Conservation (phyloP, 192 early-diverging fungal genomes). For the Coemansia sp. region DNA sequence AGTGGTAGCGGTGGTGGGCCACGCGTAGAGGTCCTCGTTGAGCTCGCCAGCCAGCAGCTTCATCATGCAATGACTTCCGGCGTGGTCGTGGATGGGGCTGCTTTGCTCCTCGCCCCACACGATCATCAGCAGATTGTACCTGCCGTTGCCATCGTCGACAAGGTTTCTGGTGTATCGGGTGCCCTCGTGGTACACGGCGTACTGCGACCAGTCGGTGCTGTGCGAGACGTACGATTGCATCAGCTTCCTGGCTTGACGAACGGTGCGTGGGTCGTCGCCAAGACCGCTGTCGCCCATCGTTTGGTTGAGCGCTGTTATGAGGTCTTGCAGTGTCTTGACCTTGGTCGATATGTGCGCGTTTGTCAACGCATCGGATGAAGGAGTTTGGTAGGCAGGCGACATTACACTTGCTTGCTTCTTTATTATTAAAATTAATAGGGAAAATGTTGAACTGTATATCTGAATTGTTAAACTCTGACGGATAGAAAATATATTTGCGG, state of each 20-base stretch:
- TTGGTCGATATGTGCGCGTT: not conserved
- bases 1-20: constrained; percentile 57
- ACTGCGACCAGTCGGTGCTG: constrained; percentile 73
- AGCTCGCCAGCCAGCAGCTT: constrained; percentile 85
- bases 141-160: constrained; percentile 88
- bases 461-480: too few relatives aligned
- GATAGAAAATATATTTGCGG: too few relatives aligned
- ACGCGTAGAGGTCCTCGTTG: constrained; percentile 75
- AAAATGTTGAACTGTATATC: too few relatives aligned
- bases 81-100: constrained; percentile 91
- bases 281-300: constrained; percentile 40
- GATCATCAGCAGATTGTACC: constrained; percentile 90
- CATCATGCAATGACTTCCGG: constrained; percentile 90
- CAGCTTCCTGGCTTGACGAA: constrained; percentile 46
- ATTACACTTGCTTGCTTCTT: not conserved
- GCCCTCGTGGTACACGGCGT: constrained; percentile 71
- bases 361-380: not conserved
- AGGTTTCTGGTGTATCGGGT: constrained; percentile 84
- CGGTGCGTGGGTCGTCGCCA: constrained; percentile 29
- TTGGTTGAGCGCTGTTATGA: constrained; percentile 35
- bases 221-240: constrained; percentile 74
- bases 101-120: constrained; percentile 76
- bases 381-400: not conserved
- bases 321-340: constrained; percentile 43
- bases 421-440: not conserved